Evolutionary conservation across 2,329 filamentous ascomycete species (phyloP).

Genomic region (Diaporthe helianthi): DNA sequence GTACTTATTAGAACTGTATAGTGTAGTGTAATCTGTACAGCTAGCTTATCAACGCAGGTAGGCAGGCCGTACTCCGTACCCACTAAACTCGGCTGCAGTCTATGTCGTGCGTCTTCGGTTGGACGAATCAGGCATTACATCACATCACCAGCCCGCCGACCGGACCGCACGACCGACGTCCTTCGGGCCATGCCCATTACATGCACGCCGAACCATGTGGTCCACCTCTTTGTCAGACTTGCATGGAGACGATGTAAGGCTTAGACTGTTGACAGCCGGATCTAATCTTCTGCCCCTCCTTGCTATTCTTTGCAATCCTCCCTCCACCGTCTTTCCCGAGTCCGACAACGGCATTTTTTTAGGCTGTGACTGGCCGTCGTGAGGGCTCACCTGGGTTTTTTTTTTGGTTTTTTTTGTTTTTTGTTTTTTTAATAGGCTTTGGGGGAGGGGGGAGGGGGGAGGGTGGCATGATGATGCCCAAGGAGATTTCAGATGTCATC

Average conservation of each 20-base stretch:
- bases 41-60: no score
- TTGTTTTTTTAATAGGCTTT: no score
- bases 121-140: background rate
- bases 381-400: no score
- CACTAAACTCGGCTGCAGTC: no score
- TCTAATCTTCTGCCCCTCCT: background rate
- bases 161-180: background rate
- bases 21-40: no score
- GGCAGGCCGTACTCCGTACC: no score
- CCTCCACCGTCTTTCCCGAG: background rate
- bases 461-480: no score
- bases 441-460: no score
- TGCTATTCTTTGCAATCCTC: background rate
- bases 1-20: no score
- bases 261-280: background rate
- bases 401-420: no score
- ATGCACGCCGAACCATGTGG: slow-evolving; percentile 7
- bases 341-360: background rate
- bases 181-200: background rate
- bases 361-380: background rate
- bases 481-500: background rate
- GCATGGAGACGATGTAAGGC: slow-evolving; percentile 9
- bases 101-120: slow-evolving; percentile 12
- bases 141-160: no score
- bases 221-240: slow-evolving; percentile 17